These are phyloP conservation scores for Tricholoma flavovirens DNA, from an alignment of 768 basidiomycete species.

Conservation along the genomic window DNA sequence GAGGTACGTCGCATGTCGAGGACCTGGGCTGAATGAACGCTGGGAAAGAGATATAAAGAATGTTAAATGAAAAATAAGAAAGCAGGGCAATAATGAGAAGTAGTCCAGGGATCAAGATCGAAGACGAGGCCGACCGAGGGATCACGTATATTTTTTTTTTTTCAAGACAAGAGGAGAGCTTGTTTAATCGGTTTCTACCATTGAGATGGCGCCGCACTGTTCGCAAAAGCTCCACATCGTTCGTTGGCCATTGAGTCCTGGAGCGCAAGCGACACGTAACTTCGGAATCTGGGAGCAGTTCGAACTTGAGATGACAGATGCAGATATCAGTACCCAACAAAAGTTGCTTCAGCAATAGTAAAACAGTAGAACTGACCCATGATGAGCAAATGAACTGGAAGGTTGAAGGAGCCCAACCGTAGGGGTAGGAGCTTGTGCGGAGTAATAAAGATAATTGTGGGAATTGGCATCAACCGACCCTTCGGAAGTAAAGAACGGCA, in stretches of 20 bases:
- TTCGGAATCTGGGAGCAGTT: slow-evolving; percentile 79
- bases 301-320: slow-evolving; percentile 34
- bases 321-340: neutral
- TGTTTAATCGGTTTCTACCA: slow-evolving; percentile 69
- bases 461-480: slow-evolving; percentile 45
- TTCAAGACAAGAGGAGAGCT: neutral
- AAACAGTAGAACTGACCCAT: slow-evolving; percentile 48
- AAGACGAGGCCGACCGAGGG: neutral
- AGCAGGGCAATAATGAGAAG: slow-evolving; percentile 13
- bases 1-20: neutral
- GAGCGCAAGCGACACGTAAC: slow-evolving; percentile 71
- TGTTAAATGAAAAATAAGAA: slow-evolving; percentile 11
- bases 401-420: slow-evolving; percentile 68
- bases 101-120: neutral
- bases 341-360: neutral
- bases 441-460: slow-evolving; percentile 37
- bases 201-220: slow-evolving; percentile 84
- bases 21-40: neutral
- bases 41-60: slow-evolving; percentile 1
- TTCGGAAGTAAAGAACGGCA: slow-evolving; percentile 43
- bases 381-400: slow-evolving; percentile 52
- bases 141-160: neutral
- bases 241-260: slow-evolving; percentile 61
- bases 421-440: slow-evolving; percentile 36
- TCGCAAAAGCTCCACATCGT: slow-evolving; percentile 89